Evolutionary conservation across 2,329 filamentous ascomycete species (phyloP).

Genomic region (Fusarium brachygibbosum): DNA sequence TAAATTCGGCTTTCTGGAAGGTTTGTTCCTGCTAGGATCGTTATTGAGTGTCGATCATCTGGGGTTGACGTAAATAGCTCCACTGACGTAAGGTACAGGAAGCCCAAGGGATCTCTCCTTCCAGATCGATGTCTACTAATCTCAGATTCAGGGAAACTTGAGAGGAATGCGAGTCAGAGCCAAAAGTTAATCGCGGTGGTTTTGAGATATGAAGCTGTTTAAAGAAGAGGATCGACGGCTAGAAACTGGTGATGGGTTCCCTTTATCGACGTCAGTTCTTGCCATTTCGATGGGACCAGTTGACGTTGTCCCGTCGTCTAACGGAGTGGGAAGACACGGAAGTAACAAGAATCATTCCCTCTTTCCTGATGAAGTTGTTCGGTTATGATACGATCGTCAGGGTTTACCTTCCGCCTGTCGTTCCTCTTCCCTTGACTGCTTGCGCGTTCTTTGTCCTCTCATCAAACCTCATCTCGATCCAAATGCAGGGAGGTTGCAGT

Average conservation of each 20-base stretch:
- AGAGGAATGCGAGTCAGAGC: conserved; percentile 27
- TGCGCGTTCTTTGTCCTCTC: conserved; percentile 1
- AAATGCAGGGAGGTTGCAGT: conserved; percentile 9
- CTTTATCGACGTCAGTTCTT: conserved; percentile 17
- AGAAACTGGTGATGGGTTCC: neutral
- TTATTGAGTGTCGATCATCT: conserved; percentile 25
- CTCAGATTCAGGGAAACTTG: neutral
- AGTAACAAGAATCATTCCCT: conserved; percentile 1
- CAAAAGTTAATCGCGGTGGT: neutral
- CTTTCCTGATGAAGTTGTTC: conserved; percentile 5
- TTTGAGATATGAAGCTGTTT: neutral
- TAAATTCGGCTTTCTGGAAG: conserved; percentile 28
- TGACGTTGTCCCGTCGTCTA: neutral
- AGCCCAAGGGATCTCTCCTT: neutral
- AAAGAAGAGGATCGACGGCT: conserved; percentile 7
- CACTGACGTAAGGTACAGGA: conserved; percentile 15
- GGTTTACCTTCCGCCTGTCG: conserved; percentile 2
- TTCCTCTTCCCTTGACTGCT: neutral
- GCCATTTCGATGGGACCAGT: neutral
- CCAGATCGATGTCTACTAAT: conserved; percentile 17
- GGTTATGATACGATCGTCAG: neutral
- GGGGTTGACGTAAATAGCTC: conserved; percentile 27
- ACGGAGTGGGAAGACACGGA: neutral
- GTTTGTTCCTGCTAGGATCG: conserved; percentile 1
- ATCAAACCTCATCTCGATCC: conserved; percentile 16